A percentile compares a stretch with the other conserved stretches of the same genome.
phyloP scores from a whole-genome alignment of 2,329 filamentous ascomycete genomes.

The Neofusicoccum sp. region DNA sequence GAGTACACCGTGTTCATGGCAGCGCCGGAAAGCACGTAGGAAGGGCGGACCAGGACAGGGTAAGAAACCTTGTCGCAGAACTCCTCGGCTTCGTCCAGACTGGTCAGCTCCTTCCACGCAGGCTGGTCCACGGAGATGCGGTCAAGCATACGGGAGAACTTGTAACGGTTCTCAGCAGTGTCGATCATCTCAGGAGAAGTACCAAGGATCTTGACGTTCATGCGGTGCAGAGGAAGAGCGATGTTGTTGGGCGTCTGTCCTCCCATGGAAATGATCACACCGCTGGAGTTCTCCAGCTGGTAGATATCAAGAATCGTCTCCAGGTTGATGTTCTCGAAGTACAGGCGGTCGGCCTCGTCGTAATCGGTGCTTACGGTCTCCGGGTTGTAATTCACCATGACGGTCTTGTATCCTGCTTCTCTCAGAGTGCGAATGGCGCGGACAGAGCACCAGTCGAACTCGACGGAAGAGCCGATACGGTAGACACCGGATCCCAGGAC shows the following conservation, averaged over 20 bases:
- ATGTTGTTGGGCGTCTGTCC: conserved; percentile 99
- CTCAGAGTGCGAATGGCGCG: conserved; percentile 88
- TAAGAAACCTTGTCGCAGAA: conserved; percentile 91
- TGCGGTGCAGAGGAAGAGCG: conserved; percentile 79
- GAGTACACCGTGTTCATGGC: conserved; percentile 99
- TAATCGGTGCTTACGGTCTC: conserved; percentile 90
- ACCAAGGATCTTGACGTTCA: conserved; percentile 88
- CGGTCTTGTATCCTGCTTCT: conserved; percentile 81
- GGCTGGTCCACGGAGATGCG: conserved; percentile 93
- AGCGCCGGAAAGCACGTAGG: conserved; percentile 93
- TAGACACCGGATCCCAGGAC: conserved; percentile 95
- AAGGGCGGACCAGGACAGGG: conserved; percentile 90
- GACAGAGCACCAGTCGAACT: conserved; percentile 99
- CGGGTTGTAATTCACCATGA: conserved; percentile 90
- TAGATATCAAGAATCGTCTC: conserved; percentile 94
- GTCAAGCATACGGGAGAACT: conserved; percentile 98
- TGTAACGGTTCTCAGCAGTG: conserved; percentile 94
- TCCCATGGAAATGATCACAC: conserved; percentile 92
- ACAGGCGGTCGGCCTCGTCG: conserved; percentile 89
- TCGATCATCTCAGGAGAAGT: conserved; percentile 99
- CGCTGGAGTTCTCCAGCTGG: conserved; percentile 75
- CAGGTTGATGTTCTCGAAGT: conserved; percentile 92
- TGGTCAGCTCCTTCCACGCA: conserved; percentile 96
- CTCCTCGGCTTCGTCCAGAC: conserved; percentile 80
- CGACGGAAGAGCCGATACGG: conserved; percentile 93